These are phyloP conservation scores for Barbatosphaeria neglecta DNA, from an alignment of 495 filamentous ascomycete genomes.

Conservation along the genomic window DNA sequence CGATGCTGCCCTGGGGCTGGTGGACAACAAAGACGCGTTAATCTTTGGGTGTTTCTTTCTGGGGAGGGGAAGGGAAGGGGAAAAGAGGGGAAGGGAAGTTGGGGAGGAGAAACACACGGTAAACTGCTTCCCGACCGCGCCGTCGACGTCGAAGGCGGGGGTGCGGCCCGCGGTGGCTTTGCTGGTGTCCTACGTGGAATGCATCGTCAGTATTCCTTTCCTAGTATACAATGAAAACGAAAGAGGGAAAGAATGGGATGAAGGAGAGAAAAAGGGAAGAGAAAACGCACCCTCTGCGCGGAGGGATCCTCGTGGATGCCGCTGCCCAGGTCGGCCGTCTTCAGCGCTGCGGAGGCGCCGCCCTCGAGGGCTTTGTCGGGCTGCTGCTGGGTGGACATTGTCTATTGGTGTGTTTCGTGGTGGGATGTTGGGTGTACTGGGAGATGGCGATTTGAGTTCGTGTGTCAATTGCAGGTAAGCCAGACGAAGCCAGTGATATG, in stretches of 20 bases:
- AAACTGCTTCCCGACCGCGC: constrained; percentile 27
- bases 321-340: background rate
- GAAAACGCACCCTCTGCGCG: background rate
- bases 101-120: constrained; percentile 18
- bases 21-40: background rate
- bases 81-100: too few species aligned
- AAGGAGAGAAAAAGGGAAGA: background rate
- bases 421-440: too few species aligned
- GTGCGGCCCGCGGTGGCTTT: constrained; percentile 6
- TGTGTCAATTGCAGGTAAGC: too few species aligned
- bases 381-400: background rate
- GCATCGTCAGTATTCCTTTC: too few species aligned
- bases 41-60: background rate
- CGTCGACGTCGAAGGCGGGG: constrained; percentile 20
- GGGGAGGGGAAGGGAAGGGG: background rate
- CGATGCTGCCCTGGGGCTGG: constrained; percentile 38
- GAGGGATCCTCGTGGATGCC: background rate
- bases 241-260: too few species aligned
- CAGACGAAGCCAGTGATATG: too few species aligned
- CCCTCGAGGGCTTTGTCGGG: background rate
- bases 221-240: too few species aligned
- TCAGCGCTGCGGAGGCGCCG: background rate
- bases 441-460: too few species aligned
- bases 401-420: background rate
- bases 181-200: background rate